Base-by-base conservation (phyloP, 768 basidiomycete species). In the Neoboletus brunneissimus region DNA sequence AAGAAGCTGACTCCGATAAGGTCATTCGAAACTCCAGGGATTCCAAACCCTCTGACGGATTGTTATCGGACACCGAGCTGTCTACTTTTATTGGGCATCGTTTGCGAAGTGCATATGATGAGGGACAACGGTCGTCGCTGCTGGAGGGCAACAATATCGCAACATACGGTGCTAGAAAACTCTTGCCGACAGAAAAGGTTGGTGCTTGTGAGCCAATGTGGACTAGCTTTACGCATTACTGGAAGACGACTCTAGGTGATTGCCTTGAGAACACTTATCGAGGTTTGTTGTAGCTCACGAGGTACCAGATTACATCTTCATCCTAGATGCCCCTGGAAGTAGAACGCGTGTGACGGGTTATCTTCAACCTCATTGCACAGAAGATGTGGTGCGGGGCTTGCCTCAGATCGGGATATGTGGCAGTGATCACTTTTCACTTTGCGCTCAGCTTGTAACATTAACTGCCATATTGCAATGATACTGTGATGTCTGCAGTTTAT, bases 141-240 rank as follows among this genome's bases (percentile, higher is more conserved):
- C 54, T 61, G 41, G 48, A 53, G 20, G 57, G 55, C 45, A 51
- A 42, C 23, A 50, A 54, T 53, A 59, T 69, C 22, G 54, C 72
- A 41, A 83, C 79, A 3, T 91, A 82, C 64, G 86, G 85, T 2
- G 68, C 72, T 45, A 75, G 88, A 61, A 69, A 76, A 1, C 61
- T 65, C 4, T 55, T 83, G 5, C 62, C 72, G n/a, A 32, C 67
- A 15, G 73, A 66, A 11, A 74, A 79, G 54, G 73, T 72, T 20
- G 92, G 92, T 4, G 76, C 72, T 12, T 72, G 81, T 67, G 92
- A 95, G 67, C 93, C 94, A 4, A 81, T 84, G 69, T 98, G 86
- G 76, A 95, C 94, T 37, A 91, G 88, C 67, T 96, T 88, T 65
- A 93, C 95, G 0, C 84, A 91, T 70, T 87, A 86, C 65, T 95